Evolutionary conservation across 2,329 filamentous ascomycete species (phyloP), one percentile per base, ranked within the genome.

Genomic region (Fusarium circinatum): DNA sequence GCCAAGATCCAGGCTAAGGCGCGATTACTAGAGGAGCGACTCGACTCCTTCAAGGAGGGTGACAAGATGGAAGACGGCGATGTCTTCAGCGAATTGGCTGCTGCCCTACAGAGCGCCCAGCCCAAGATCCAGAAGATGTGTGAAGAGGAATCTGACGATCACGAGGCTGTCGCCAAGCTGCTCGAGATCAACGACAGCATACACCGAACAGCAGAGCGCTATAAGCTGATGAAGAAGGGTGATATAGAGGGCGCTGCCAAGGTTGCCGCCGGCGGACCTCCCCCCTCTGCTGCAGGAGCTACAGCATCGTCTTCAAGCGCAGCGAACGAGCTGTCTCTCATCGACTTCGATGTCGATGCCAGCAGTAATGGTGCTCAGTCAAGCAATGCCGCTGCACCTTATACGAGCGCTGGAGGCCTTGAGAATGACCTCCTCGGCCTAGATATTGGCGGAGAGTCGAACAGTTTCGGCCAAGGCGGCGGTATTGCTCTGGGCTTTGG

Each of bases 111-210:
- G 81, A 98, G 93, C 79, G 96, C 96, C 6, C 96, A 99, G 79
- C 96, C 96, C 14, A 99, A 99, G 85, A 98, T 99, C 74, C 96
- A 98, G 81, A 98, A 94, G 84, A 99, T 99, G 96, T 98, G 96
- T 79, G 96, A 98, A 83, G 96, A 99, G 83, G 96, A 99, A 80
- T 98, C 95, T 17, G 96, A 98, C 70, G 96, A 99, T 79, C 92
- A 95, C 70, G 96, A 98, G 84, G 96, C 96, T 10, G 96, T 99
- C 11, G 94, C 95, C 48, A 98, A 98, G 83, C 87, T 99, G 17
- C 89, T 99, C 63, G 95, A 98, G 81, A 98, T 99, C 80, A 99
- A 99, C 81, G 96, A 99, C 83, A 98, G 95, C 84, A 99, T 99
- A 89, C 94, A 98, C 81, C 91, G 96, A 71, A 99, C 96, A 3